Evolutionary conservation across 2,329 filamentous ascomycete species (phyloP), one percentile per base, ranked within the genome.

Genomic region (Hortaea werneckii): DNA sequence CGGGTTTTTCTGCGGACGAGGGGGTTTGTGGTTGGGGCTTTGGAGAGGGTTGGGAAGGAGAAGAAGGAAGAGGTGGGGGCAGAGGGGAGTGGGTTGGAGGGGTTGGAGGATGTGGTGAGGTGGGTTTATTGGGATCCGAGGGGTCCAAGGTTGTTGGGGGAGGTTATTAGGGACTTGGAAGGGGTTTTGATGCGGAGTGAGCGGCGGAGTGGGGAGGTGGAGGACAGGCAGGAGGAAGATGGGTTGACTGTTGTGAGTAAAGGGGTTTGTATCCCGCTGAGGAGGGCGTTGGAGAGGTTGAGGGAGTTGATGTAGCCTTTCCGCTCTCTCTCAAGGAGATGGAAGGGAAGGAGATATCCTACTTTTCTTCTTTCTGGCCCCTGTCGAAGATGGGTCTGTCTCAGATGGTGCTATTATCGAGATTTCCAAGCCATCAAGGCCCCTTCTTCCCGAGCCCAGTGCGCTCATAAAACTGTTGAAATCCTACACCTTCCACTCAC

Each of bases 21-120:
- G 20, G 48, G 46, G 26, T 58, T 58, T 39, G 37, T 61, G 28
- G 47, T 62, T 26, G 52, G 49, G 8, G 55, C 61, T 41, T 64
- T 70, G 29, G 64, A 69, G 41, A 70, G 70, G 3, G 58, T 78
- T 0, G 60, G 60, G 13, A 42, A 30, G 27, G 38, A 38, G 34
- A 20, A 20, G 20, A n/a, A 38, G 4, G 40, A 41, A 7, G 45
- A 46, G 27, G 37, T 29, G 8, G 48, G 53, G 30, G 49, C 10
- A 26, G 11, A 3, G 37, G 37, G 10, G 37, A 38, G 43, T 11
- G 58, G 57, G 5, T 35, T 64, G 32, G 54, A 61, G 37, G 76
- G 73, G 0, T 63, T 80, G 37, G 66, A 69, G 34, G 67, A 75
- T 30, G 69, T 78, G n/a, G 54, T 81, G 12, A 53, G 63, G 0